Evolutionary conservation across 305 asterid species (phyloP).

Genomic region (Fraxinus sp.): DNA sequence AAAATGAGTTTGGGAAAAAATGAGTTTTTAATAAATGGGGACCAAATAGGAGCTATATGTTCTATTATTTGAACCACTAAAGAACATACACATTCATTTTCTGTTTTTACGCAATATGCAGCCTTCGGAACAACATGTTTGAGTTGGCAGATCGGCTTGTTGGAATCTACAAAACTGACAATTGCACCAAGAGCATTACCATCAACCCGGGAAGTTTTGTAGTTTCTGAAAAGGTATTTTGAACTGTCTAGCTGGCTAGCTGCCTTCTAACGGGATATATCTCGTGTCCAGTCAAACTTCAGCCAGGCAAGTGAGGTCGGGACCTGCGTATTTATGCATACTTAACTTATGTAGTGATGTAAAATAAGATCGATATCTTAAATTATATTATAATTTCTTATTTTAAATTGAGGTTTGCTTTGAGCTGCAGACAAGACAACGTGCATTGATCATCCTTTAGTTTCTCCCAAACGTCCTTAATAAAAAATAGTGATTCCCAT

Average conservation of each 20-base stretch:
- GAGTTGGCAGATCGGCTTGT: slow-evolving; percentile 93
- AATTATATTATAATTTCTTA: background rate
- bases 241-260: slow-evolving; percentile 4
- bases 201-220: slow-evolving; percentile 92
- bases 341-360: background rate
- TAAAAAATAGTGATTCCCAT: background rate
- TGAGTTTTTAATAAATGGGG: background rate
- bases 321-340: background rate
- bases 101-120: slow-evolving; percentile 29
- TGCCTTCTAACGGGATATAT: background rate
- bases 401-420: background rate
- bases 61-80: background rate
- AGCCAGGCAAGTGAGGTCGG: background rate
- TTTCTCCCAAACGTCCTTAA: background rate
- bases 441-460: background rate
- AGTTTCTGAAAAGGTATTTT: slow-evolving; percentile 61
- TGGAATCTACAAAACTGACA: slow-evolving; percentile 87
- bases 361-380: background rate
- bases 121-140: slow-evolving; percentile 92
- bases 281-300: background rate
- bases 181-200: slow-evolving; percentile 89
- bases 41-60: background rate
- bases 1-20: background rate
- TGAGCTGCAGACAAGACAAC: background rate
- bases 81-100: background rate